These are phyloP conservation scores for Mortierella claussenii DNA, from an alignment of 192 early-diverging fungal species.

Conservation along the genomic window DNA sequence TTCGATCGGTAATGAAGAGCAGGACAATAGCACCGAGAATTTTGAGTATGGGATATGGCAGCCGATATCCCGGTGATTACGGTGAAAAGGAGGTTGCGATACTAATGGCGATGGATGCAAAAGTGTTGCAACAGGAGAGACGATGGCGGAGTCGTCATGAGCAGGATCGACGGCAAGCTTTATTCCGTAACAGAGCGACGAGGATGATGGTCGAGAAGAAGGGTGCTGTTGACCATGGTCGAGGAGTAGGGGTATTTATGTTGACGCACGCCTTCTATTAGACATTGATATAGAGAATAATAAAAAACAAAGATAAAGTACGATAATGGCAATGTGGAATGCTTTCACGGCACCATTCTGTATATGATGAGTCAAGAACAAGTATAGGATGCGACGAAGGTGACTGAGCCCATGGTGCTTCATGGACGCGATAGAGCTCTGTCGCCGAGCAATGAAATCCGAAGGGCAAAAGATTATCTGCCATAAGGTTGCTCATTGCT, in stretches of 20 bases:
- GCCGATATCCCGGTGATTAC: background rate
- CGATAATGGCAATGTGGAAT: no score
- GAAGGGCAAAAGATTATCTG: no score
- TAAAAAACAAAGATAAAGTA: no score
- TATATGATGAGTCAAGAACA: no score
- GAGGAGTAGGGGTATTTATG: constrained; percentile 9
- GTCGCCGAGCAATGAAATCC: no score
- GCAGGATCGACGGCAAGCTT: background rate
- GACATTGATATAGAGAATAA: background rate
- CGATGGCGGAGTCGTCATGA: background rate
- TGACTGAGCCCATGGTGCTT: no score
- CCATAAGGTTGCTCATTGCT: no score
- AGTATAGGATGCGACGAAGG: no score
- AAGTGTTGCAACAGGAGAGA: no score
- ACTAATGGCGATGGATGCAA: background rate
- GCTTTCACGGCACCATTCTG: no score
- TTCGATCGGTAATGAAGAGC: background rate
- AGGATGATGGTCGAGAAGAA: background rate
- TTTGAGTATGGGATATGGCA: no score
- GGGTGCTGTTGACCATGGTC: background rate
- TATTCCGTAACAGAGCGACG: background rate
- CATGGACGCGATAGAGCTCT: no score
- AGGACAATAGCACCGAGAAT: background rate
- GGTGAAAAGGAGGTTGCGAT: background rate
- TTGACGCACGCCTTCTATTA: constrained; percentile 12